Evolutionary conservation across 75 land plant species (phyloP), one percentile per base, ranked within the genome.

Genomic region (Azolla pinnata): DNA sequence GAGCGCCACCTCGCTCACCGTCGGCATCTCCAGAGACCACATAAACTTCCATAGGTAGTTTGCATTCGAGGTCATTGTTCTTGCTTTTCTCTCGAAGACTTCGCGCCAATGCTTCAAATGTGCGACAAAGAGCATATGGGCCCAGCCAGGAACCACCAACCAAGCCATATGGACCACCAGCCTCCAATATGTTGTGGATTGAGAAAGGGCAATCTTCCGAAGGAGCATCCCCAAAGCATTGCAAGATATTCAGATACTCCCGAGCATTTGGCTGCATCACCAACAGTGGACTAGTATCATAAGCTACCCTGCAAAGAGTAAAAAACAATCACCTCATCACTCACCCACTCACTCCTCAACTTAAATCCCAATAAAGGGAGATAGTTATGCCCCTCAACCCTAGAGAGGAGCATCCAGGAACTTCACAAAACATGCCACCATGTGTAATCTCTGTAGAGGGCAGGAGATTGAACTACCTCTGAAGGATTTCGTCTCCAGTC

Each of bases 1-100:
- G 99, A 49, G 99, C 99, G 52, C 99, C 99, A 60, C 99, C 99
- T 56, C 83, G 59, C 61, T 81, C 98, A 29, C 99, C 99, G 67
- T 86, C 83, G 60, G 88, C 99, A 76, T 88, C 98, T 45, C 96
- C 99, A 56, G 99, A 89, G 54, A 89, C 88, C 42, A 95, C 67
- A 74, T 86, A 81, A 32, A 95, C 56, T 35, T 74, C 88, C 81
- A 95, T 78, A 5, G 91, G 79, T 33, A 88, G 68, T 46, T 62
- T 35, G 47, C 56, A 55, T 27, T 59, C 20, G 8, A 34, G 31
- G 2, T 61, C 46, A 2, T 55, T 72, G 55, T 44, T 47, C 9
- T 48, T 32, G 17, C 44, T 53, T 4, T 60, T 31, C 33, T 76
- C 82, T 45, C 72, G 70, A 51, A 53, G 74, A n/a, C 55, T 47